A percentile compares a stretch with the other conserved stretches of the same genome.
Conservation (phyloP, 2,329 filamentous ascomycete genomes). For the Fusarium neocosmosporiellum region DNA sequence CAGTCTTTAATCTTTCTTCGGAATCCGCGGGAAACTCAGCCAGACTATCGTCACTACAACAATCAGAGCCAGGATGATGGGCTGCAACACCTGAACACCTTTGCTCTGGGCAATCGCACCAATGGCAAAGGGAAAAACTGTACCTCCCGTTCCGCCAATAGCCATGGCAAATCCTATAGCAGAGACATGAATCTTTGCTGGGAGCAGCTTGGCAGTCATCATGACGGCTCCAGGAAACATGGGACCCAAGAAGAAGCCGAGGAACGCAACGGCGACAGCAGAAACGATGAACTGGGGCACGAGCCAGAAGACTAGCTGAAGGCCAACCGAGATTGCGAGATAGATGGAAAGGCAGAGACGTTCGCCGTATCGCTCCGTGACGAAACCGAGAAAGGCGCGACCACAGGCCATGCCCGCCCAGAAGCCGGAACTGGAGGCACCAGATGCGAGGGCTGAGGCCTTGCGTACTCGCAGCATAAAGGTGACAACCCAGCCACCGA, state of each 20-base stretch:
- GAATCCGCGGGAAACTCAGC: constrained; percentile 50
- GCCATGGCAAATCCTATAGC: constrained; percentile 80
- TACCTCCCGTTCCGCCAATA: constrained; percentile 76
- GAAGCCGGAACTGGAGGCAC: constrained; percentile 79
- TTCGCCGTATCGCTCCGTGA: constrained; percentile 76
- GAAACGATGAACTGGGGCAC: constrained; percentile 70
- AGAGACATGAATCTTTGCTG: constrained; percentile 75
- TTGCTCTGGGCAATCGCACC: constrained; percentile 68
- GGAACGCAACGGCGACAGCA: constrained; percentile 72
- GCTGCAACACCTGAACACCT: constrained; percentile 62
- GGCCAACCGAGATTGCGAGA: constrained; percentile 66
- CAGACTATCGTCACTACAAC: constrained; percentile 48
- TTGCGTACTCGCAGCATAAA: constrained; percentile 81
- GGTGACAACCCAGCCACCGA: constrained; percentile 83
- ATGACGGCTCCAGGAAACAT: constrained; percentile 79
- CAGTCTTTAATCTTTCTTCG: constrained; percentile 45
- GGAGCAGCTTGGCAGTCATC: constrained; percentile 77
- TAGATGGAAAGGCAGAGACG: constrained; percentile 70
- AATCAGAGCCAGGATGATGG: constrained; percentile 60
- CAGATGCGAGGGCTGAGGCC: constrained; percentile 73
- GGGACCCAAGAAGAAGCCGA: constrained; percentile 81
- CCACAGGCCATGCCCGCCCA: constrained; percentile 83
- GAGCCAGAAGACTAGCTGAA: constrained; percentile 69
- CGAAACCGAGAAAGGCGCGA: constrained; percentile 73
- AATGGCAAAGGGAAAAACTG: constrained; percentile 69